Conservation (phyloP, 1,139 yeast species). For the Suhomyces ambrosiae region DNA sequence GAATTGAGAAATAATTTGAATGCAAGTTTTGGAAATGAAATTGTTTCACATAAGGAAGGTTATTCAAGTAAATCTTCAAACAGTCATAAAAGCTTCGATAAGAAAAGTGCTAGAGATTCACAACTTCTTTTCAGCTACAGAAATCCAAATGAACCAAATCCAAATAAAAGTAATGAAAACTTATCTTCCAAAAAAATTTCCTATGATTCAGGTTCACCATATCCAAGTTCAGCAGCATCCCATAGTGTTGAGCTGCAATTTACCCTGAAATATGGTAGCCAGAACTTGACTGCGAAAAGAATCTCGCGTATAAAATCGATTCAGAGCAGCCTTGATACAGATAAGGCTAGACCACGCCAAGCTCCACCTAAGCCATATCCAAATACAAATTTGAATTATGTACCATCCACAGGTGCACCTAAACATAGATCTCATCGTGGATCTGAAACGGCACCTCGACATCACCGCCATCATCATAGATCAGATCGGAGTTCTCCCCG, state of each 20-base stretch:
- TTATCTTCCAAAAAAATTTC: neutral
- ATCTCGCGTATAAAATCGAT: slow-evolving; percentile 16
- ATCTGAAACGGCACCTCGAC: neutral
- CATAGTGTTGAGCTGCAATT: slow-evolving; percentile 18
- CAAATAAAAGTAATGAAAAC: slow-evolving; percentile 2
- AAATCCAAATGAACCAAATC: slow-evolving; percentile 21
- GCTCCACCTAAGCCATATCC: slow-evolving; percentile 16
- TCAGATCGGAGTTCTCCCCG: slow-evolving; percentile 8
- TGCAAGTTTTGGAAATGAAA: slow-evolving; percentile 16
- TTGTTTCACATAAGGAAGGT: slow-evolving; percentile 10
- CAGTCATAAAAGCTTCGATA: slow-evolving; percentile 13
- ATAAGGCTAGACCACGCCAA: slow-evolving; percentile 14
- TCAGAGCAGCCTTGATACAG: slow-evolving; percentile 13
- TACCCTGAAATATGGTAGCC: slow-evolving; percentile 13
- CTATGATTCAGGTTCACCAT: slow-evolving; percentile 23
- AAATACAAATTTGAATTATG: slow-evolving; percentile 2
- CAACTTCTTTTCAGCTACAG: slow-evolving; percentile 38
- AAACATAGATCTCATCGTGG: slow-evolving; percentile 7
- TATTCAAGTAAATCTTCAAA: slow-evolving; percentile 8
- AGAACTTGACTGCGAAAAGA: slow-evolving; percentile 15
- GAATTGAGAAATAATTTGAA: slow-evolving; percentile 34
- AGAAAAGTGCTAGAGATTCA: slow-evolving; percentile 28
- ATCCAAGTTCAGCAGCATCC: slow-evolving; percentile 21
- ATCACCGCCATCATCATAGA: slow-evolving; percentile 7
- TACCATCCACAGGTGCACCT: slow-evolving; percentile 4